phyloP scores from a whole-genome alignment of 2,329 filamentous ascomycete species.

The Phyllosticta citribraziliensis region DNA sequence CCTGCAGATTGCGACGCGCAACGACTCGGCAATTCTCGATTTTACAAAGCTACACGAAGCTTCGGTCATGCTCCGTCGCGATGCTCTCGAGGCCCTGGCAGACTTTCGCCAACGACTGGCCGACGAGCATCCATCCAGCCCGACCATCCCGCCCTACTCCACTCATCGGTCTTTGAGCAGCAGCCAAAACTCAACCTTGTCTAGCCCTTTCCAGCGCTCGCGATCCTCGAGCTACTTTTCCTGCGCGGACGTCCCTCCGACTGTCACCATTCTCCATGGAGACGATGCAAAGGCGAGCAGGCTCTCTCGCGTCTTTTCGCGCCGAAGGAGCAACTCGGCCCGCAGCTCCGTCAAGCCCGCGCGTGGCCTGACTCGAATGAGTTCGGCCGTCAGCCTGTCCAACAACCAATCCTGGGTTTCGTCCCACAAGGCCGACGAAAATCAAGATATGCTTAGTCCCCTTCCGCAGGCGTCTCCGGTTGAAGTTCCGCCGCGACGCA shows the following conservation, averaged over 20 bases:
- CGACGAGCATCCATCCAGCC: neutral
- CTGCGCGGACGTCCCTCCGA: neutral
- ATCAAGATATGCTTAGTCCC: constrained; percentile 2
- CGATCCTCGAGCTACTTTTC: constrained; percentile 5
- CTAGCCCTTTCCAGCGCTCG: constrained; percentile 2
- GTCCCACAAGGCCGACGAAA: neutral
- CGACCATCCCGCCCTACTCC: neutral
- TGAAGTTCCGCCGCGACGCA: constrained; percentile 2
- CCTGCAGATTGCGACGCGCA: constrained; percentile 28
- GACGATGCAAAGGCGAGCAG: constrained; percentile 1
- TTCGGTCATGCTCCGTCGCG: constrained; percentile 25
- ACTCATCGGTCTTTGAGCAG: constrained; percentile 3
- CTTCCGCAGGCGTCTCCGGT: constrained; percentile 2
- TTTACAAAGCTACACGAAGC: constrained; percentile 27
- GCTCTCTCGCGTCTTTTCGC: constrained; percentile 4
- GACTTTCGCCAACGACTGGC: constrained; percentile 28
- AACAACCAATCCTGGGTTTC: neutral
- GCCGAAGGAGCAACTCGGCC: constrained; percentile 2
- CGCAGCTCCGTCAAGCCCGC: neutral
- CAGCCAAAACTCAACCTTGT: neutral
- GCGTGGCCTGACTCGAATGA: neutral
- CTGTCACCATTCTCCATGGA: constrained; percentile 2
- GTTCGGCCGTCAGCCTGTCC: neutral
- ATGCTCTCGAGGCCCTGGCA: constrained; percentile 24
- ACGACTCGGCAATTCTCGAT: constrained; percentile 25